Base-by-base conservation (phyloP, 495 filamentous ascomycete species). In the Xylaria curta region DNA sequence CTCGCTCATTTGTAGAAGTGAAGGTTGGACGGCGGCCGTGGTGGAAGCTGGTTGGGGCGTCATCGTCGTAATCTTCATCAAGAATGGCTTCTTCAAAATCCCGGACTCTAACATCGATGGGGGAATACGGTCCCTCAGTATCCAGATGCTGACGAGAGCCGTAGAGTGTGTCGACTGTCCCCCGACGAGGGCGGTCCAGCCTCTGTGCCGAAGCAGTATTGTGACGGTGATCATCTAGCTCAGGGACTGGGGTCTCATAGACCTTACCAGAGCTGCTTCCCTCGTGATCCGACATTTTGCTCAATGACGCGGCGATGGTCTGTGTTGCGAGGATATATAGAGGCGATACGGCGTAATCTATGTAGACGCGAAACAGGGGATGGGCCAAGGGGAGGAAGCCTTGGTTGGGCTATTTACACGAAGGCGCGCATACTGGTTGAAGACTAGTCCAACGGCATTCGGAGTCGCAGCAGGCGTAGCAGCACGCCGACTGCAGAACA, bases 151-250 rank as follows among this genome's bases (percentile, higher is more conserved):
- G 85, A 69, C 77, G 84, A 56, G 79, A 76, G 44, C 86, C 84
- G 69, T 85, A 84, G 40, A 88, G 76, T 7, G 85, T 87, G 63
- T 87, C 86, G 66, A 87, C 82, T 24, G 87, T 87, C 42, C 87
- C 82, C 86, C 91, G 77, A 80, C 88, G 81, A 42, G 83, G 74
- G 13, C 83, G 82, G 8, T 87, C 85, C 10, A 78, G 63, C 63
- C 89, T 87, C 36, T 91, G 90, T 21, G 91, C 81, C 42, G 92
- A 89, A 33, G 90, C 81, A 44, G 91, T 80, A 76, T 97, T 94
- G 78, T 91, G 87, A 58, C 94, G 93, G 82, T 98, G 94, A 78
- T 98, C 96, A 79, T 99, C 96, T 13, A 98, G 85, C 76, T 97
- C 94, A 63, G 92, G 91, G 28, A 94, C 92, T 3, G 95, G 93